Percentiles rank a stretch among this genome's conserved stretches.
phyloP scores from a whole-genome alignment of 2,329 filamentous ascomycete genomes.

The Aspergillus sp. region DNA sequence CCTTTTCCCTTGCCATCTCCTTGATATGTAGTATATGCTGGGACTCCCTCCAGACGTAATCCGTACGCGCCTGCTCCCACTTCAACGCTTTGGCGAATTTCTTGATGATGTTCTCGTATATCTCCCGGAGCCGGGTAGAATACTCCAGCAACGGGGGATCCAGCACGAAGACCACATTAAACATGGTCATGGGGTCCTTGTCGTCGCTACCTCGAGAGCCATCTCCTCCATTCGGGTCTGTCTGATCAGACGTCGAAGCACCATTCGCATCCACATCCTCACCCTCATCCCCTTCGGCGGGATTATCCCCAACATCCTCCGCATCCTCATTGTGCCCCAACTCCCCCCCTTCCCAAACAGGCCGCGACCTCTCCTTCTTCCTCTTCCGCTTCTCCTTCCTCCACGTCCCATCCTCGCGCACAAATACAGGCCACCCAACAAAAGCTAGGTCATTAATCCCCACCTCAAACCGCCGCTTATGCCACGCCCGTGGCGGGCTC shows the following conservation, averaged over 20 bases:
- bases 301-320: constrained; percentile 25
- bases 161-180: constrained; percentile 89
- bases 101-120: constrained; percentile 83
- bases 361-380: constrained; percentile 26
- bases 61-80: constrained; percentile 79
- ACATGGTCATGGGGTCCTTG: constrained; percentile 77
- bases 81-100: constrained; percentile 89
- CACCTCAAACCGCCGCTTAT: constrained; percentile 75
- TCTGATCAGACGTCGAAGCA: constrained; percentile 15
- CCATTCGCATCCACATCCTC: constrained; percentile 18
- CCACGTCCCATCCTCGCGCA: constrained; percentile 69
- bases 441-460: constrained; percentile 71
- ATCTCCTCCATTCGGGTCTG: constrained; percentile 10
- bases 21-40: constrained; percentile 73
- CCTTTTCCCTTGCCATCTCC: constrained; percentile 63
- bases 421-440: constrained; percentile 74
- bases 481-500: constrained; percentile 63
- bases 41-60: constrained; percentile 87
- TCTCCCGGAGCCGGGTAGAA: constrained; percentile 60
- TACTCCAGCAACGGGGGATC: constrained; percentile 70
- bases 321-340: constrained; percentile 28
- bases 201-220: constrained; percentile 25
- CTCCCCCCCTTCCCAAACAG: constrained; percentile 22
- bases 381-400: constrained; percentile 51
- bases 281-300: constrained; percentile 18